phyloP scores from a whole-genome alignment of 2,329 filamentous ascomycete genomes.

The Lachnellula hyalina region DNA sequence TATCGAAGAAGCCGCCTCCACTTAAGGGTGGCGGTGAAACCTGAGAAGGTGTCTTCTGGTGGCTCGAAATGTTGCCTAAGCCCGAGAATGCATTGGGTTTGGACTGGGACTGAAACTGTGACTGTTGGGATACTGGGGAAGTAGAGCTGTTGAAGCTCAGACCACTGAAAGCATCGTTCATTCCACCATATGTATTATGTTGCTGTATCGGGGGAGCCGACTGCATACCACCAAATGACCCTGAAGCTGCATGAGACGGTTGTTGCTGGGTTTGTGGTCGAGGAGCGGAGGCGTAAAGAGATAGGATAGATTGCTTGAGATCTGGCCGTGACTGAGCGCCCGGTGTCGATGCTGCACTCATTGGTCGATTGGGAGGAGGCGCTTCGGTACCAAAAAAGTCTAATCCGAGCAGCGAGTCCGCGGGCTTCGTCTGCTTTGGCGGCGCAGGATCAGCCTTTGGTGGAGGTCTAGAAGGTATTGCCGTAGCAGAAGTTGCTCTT shows the following conservation, averaged over 20 bases:
- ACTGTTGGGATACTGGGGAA: constrained; percentile 36
- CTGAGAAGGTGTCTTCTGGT: constrained; percentile 36
- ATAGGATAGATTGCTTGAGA: constrained; percentile 94
- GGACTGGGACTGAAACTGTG: constrained; percentile 35
- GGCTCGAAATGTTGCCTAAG: constrained; percentile 38
- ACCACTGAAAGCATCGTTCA: constrained; percentile 75
- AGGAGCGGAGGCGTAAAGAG: constrained; percentile 80
- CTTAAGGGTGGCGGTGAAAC: constrained; percentile 39
- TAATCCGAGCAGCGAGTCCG: constrained; percentile 82
- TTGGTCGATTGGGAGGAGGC: constrained; percentile 69
- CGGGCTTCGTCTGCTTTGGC: constrained; percentile 63
- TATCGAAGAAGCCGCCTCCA: constrained; percentile 80
- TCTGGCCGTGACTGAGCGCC: constrained; percentile 75
- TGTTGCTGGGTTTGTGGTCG: constrained; percentile 61
- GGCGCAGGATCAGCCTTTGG: constrained; percentile 61
- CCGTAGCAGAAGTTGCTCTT: constrained; percentile 69
- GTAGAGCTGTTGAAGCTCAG: constrained; percentile 54
- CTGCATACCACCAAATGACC: constrained; percentile 63
- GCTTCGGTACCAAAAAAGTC: constrained; percentile 80
- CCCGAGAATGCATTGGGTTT: constrained; percentile 43
- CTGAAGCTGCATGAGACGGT: constrained; percentile 50
- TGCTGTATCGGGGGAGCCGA: constrained; percentile 41
- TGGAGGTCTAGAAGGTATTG: constrained; percentile 46
- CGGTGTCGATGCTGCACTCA: constrained; percentile 67
- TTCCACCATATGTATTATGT: constrained; percentile 43